Conservation (phyloP, 2,329 filamentous ascomycete species). For the Colletotrichum chrysophilum region DNA sequence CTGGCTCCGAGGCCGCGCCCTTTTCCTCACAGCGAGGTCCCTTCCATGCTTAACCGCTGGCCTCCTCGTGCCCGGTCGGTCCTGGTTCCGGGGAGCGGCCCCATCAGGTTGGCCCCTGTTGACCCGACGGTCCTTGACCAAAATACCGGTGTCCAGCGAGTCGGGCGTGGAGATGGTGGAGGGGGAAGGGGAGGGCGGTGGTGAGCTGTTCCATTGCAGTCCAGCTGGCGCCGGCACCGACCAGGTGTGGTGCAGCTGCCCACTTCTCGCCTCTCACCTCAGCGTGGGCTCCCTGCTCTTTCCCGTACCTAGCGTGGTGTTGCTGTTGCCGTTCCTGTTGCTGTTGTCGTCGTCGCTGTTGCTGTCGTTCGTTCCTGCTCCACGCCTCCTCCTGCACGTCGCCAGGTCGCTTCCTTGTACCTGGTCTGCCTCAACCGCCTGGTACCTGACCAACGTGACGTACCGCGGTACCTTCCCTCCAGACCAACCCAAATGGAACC, state of each 20-base stretch:
- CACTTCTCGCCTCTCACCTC: background rate
- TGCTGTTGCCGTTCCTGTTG: background rate
- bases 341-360: background rate
- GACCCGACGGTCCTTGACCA: background rate
- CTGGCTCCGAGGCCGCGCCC: background rate
- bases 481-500: background rate
- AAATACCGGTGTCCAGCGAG: background rate
- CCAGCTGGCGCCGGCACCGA: background rate
- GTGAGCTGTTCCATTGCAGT: background rate
- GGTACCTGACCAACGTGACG: background rate
- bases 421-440: background rate
- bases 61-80: background rate
- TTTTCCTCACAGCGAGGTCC: background rate
- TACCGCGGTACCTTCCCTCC: background rate
- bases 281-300: background rate
- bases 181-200: background rate
- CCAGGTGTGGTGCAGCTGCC: background rate
- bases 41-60: background rate
- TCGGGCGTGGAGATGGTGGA: background rate
- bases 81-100: conserved; percentile 3
- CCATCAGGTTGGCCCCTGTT: background rate
- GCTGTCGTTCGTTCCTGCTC: conserved; percentile 6
- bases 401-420: background rate
- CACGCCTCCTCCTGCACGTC: background rate
- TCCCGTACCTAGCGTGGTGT: background rate